These are phyloP conservation scores for Mediolabrus comicus DNA, from an alignment of 108 stramenopile genomes.

Conservation along the genomic window DNA sequence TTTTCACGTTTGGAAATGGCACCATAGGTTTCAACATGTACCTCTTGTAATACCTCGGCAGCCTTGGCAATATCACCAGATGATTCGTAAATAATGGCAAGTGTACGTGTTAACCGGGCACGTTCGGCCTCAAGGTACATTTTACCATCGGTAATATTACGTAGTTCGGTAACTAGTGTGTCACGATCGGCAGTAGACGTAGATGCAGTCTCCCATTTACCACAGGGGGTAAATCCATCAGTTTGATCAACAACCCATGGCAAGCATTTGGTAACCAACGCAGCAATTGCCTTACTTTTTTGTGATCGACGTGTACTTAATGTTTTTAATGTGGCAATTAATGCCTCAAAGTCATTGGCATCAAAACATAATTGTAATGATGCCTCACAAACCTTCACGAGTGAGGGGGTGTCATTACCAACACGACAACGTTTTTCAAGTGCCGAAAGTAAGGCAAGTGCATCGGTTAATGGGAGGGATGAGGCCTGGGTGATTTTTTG, in stretches of 20 bases:
- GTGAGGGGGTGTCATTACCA: constrained; percentile 79
- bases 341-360: constrained; percentile 52
- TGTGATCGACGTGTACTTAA: constrained; percentile 76
- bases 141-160: constrained; percentile 96
- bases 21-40: constrained; percentile 99
- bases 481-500: constrained; percentile 76
- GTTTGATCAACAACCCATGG: constrained; percentile 66
- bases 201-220: not conserved
- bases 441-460: constrained; percentile 69
- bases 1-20: constrained; percentile 95
- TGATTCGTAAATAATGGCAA: constrained; percentile 83
- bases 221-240: constrained; percentile 55
- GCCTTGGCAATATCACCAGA: constrained; percentile 85
- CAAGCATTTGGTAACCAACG: constrained; percentile 61
- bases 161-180: constrained; percentile 79
- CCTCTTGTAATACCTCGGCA: constrained; percentile 93
- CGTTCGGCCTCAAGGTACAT: constrained; percentile 97
- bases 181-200: constrained; percentile 39
- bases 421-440: constrained; percentile 85
- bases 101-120: constrained; percentile 83
- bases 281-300: constrained; percentile 73
- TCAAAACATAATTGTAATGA: constrained; percentile 62
- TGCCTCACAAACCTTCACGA: constrained; percentile 73
- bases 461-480: constrained; percentile 57
- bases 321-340: constrained; percentile 65